Conservation (phyloP, 2,329 filamentous ascomycete species). For the Phaeosphaeriaceae sp. region DNA sequence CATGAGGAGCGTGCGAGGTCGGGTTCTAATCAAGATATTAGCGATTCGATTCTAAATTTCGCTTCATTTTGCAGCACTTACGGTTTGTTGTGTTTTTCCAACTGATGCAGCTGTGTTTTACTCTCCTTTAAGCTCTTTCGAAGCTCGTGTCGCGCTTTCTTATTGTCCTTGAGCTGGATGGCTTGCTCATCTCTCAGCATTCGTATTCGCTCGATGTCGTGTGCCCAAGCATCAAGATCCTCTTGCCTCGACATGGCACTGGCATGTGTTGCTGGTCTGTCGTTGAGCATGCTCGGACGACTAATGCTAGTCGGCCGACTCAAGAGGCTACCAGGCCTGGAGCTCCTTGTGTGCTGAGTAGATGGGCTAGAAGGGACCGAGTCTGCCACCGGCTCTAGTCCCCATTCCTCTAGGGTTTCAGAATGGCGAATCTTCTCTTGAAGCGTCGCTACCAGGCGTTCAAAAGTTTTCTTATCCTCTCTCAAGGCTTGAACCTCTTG, state of each 20-base stretch:
- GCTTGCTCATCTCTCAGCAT: constrained; percentile 43
- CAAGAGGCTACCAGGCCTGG: constrained; percentile 14
- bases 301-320: constrained; percentile 10
- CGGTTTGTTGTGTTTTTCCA: constrained; percentile 33
- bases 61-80: constrained; percentile 8
- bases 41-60: too few relatives aligned
- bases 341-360: constrained; percentile 15
- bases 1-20: constrained; percentile 12
- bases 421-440: constrained; percentile 39
- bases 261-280: constrained; percentile 27
- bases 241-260: constrained; percentile 26
- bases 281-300: constrained; percentile 11
- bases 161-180: constrained; percentile 41
- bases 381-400: constrained; percentile 16
- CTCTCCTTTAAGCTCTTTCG: constrained; percentile 42
- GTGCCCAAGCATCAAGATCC: constrained; percentile 37
- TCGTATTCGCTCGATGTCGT: constrained; percentile 43
- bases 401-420: constrained; percentile 33
- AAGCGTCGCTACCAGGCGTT: constrained; percentile 36
- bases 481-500: constrained; percentile 34
- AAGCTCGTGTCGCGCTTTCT: constrained; percentile 34
- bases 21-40: constrained; percentile 7
- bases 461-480: constrained; percentile 41
- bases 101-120: constrained; percentile 38
- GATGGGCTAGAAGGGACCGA: constrained; percentile 15